Evolutionary conservation across 441 rosid genomes (phyloP).

Genomic region (Rhodomyrtus psidioides): DNA sequence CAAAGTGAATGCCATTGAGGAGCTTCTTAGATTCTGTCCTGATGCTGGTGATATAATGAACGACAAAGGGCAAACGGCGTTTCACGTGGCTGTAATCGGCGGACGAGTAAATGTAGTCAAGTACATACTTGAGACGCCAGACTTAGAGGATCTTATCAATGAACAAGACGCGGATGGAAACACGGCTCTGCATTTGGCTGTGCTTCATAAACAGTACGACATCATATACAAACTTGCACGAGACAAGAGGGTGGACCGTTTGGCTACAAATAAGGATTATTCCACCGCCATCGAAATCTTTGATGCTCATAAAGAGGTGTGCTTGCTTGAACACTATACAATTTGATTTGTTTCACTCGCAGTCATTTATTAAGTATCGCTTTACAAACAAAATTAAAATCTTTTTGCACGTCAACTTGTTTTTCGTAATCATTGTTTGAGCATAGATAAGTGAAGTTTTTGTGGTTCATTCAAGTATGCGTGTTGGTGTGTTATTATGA

Average conservation of each 20-base stretch:
- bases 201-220: too few species aligned
- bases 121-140: background rate
- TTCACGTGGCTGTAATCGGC: background rate
- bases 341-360: background rate
- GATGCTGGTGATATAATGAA: background rate
- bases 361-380: background rate
- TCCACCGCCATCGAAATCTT: background rate
- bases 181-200: too few species aligned
- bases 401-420: too few species aligned
- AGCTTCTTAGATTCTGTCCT: too few species aligned
- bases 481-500: too few species aligned
- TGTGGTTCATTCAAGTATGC: too few species aligned
- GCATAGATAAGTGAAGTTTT: too few species aligned
- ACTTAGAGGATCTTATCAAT: background rate
- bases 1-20: fast-evolving
- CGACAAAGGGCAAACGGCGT: background rate
- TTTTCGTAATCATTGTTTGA: too few species aligned
- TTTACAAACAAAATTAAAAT: too few species aligned
- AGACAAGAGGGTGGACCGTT: too few species aligned
- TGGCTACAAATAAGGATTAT: background rate
- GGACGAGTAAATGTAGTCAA: background rate
- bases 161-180: background rate
- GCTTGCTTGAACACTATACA: background rate
- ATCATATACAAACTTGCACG: too few species aligned
- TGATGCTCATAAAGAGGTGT: background rate